A percentile compares a stretch with the other conserved stretches of the same genome.
Evolutionary conservation across 495 filamentous ascomycete genomes (phyloP).

Genomic region (Xylaria bambusicola): DNA sequence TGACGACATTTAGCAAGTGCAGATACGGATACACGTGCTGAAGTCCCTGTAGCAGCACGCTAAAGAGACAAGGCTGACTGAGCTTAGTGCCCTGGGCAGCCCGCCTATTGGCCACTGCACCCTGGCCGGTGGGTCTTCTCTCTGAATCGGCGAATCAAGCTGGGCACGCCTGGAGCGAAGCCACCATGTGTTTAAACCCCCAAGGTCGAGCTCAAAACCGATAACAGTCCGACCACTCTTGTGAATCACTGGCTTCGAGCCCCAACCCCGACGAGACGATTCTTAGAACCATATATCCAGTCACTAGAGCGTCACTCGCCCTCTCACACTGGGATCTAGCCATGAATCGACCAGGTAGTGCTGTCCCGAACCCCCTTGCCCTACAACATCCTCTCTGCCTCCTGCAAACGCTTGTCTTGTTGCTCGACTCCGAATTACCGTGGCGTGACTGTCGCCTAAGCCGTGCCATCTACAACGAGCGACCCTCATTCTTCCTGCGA

Average conservation of each 20-base stretch:
- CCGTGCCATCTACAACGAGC: not conserved
- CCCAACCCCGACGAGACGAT: conserved; percentile 17
- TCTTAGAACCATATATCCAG: conserved; percentile 12
- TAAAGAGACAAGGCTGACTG: conserved; percentile 14
- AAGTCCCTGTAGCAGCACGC: too few relatives aligned
- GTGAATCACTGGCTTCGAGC: not conserved
- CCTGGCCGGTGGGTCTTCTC: not conserved
- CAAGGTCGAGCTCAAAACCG: conserved; percentile 8
- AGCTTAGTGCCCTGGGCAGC: not conserved
- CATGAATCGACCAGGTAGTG: conserved; percentile 63
- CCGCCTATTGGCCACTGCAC: not conserved
- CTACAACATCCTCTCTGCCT: conserved; percentile 15
- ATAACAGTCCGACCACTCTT: conserved; percentile 1
- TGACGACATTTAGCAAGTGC: too few relatives aligned
- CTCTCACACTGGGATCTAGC: conserved; percentile 6
- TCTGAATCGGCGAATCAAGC: conserved; percentile 15
- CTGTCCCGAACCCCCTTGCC: conserved; percentile 31
- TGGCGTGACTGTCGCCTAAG: not conserved
- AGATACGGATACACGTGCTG: too few relatives aligned
- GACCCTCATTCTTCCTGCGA: conserved; percentile 1
- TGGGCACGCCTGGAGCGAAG: conserved; percentile 4
- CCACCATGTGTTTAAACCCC: conserved; percentile 16
- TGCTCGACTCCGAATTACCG: conserved; percentile 24
- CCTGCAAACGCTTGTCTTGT: conserved; percentile 19
- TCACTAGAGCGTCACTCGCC: conserved; percentile 13